Base-by-base conservation (phyloP, 768 basidiomycete genomes). In the Lentinus tigrinus region DNA sequence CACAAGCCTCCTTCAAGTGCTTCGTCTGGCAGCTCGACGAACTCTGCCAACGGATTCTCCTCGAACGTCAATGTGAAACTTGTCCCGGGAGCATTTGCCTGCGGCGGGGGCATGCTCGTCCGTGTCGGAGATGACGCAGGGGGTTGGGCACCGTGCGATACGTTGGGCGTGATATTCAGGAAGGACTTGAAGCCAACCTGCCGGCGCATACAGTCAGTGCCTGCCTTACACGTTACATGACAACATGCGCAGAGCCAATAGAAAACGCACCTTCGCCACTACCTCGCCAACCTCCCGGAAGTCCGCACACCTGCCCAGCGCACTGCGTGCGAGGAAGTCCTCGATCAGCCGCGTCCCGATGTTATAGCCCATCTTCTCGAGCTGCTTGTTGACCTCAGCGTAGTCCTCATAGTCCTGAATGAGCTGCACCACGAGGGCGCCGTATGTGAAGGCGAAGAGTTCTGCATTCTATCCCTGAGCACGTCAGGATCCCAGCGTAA, bases 391-490 rank as follows among this genome's bases (percentile, higher is more conserved):
- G 61, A 93, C 91, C 71, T 96, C 93, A 14, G 81, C 82, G 70
- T 97, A 98, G 77, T 99, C 95, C 69, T 99, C 97, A 68, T 98
- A 98, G 73, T 99, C 97, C 70, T 98, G 97, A 61, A 98, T 95
- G 60, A 99, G 83, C 75, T 99, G 97, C 34, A 98, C 94, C 47
- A 99, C 97, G 50, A 98, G 85, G 23, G 95, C 95, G 51, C 97
- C 97, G 64, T 99, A 99, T 21, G 96, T 98, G 56, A 98, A 75
- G 3, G 95, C 89, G 74, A 99, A 98, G 26, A 99, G 82, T 73
- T 99, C 97, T 70, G 95, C 93, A 73, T 97, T 98, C 95, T 98
- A 72, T 62, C 28, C 52, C 59, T 65, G 59, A 39, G 60, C 48
- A 39, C 36, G 56, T 40, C 19, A 57, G 57, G 57, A 52, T 57